A percentile compares a stretch with the other conserved stretches of the same genome.
Evolutionary conservation across 768 basidiomycete genomes (phyloP).

Genomic region (Pulveroboletus sp.): DNA sequence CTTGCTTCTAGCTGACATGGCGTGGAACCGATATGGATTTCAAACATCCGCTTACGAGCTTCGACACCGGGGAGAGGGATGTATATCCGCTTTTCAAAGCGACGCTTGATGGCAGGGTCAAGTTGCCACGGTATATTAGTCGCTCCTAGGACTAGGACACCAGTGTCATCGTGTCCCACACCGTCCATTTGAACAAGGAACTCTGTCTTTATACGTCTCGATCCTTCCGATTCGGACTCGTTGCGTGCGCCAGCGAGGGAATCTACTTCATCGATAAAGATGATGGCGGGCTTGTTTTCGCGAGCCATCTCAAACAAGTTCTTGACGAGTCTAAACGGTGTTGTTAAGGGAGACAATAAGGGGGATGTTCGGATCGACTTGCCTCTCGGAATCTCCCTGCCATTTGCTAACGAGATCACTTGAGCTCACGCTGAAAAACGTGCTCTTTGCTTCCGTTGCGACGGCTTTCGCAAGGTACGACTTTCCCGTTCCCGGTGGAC

Average conservation of each 20-base stretch:
- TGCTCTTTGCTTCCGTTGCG: conserved; percentile 98
- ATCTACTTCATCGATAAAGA: conserved; percentile 99
- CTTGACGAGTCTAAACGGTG: conserved; percentile 70
- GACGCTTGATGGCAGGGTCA: conserved; percentile 94
- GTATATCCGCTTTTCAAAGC: conserved; percentile 98
- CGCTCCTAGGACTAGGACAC: conserved; percentile 92
- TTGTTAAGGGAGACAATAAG: background rate
- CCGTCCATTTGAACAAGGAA: conserved; percentile 99
- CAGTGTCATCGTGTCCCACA: conserved; percentile 95
- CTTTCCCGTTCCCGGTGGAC: conserved; percentile 97
- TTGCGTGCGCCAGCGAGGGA: conserved; percentile 92
- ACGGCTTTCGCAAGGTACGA: conserved; percentile 97
- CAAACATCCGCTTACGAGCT: conserved; percentile 92
- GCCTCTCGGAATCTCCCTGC: conserved; percentile 99
- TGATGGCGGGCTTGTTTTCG: conserved; percentile 94
- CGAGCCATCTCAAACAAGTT: conserved; percentile 95
- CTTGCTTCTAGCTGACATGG: conserved; percentile 76
- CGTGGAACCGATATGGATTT: conserved; percentile 90
- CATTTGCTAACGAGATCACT: conserved; percentile 97
- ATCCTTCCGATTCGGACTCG: conserved; percentile 96
- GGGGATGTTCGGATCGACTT: conserved; percentile 20
- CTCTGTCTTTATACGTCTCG: conserved; percentile 96
- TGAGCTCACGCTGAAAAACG: conserved; percentile 95
- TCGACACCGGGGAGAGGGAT: conserved; percentile 94
- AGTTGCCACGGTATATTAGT: conserved; percentile 99